Conservation (phyloP, 257 asterid genomes). For the Hygrophila difformis region DNA sequence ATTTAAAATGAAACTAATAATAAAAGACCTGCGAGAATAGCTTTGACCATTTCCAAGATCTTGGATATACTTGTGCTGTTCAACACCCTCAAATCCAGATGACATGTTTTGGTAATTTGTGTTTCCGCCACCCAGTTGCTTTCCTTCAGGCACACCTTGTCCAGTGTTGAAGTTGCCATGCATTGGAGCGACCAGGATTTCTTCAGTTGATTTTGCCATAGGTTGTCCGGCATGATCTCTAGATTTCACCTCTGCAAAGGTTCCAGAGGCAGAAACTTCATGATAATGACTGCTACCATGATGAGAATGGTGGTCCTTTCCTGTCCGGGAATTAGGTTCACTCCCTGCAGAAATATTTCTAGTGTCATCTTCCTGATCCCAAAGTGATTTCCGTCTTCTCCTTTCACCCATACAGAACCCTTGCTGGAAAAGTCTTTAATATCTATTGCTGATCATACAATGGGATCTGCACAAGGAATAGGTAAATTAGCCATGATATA, state of each 20-base stretch:
- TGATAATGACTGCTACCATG: slow-evolving; percentile 23
- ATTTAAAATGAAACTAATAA: slow-evolving; percentile 1
- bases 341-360: slow-evolving; percentile 19
- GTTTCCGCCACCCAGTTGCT: slow-evolving; percentile 31
- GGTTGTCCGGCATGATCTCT: slow-evolving; percentile 40
- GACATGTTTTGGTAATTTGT: slow-evolving; percentile 41
- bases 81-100: slow-evolving; percentile 45
- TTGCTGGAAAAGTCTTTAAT: slow-evolving; percentile 17
- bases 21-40: slow-evolving; percentile 44
- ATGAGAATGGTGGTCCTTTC: slow-evolving; percentile 37
- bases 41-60: slow-evolving; percentile 36
- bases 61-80: slow-evolving; percentile 26
- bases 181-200: slow-evolving; percentile 16
- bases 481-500: slow-evolving; percentile 2
- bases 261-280: slow-evolving; percentile 34
- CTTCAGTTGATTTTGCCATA: slow-evolving; percentile 27
- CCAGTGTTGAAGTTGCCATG: slow-evolving; percentile 31
- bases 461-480: slow-evolving; percentile 33
- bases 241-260: slow-evolving; percentile 22
- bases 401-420: slow-evolving; percentile 51
- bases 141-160: slow-evolving; percentile 32
- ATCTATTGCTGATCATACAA: slow-evolving; percentile 22
- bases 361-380: slow-evolving; percentile 47
- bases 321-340: slow-evolving; percentile 28
- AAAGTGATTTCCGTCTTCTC: slow-evolving; percentile 53